A percentile compares a stretch with the other conserved stretches of the same genome.
Conservation (phyloP, 2,329 filamentous ascomycete species). For the Hirsutella thompsonii region DNA sequence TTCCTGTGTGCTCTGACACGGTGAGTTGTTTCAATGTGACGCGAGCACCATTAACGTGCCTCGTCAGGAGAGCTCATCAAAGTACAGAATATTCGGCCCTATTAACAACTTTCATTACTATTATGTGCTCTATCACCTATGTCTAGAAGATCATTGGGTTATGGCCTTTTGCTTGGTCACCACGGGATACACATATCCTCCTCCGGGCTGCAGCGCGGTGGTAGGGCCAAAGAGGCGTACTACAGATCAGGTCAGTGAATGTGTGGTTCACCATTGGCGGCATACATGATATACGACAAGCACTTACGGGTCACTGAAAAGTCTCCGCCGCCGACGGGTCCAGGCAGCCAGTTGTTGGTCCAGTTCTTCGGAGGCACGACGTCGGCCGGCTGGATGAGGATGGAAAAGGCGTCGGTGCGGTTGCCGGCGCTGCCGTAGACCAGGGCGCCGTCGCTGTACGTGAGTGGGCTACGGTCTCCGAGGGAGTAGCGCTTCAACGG, state of each 20-base stretch:
- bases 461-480: slow-evolving; percentile 13
- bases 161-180: slow-evolving; percentile 1
- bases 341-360: slow-evolving; percentile 7
- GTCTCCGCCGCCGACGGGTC: background rate
- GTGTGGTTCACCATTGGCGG: too few relatives aligned
- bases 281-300: background rate
- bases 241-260: background rate
- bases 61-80: too few relatives aligned
- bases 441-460: slow-evolving; percentile 10
- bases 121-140: background rate
- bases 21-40: too few relatives aligned
- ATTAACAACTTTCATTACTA: too few relatives aligned
- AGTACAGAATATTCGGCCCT: too few relatives aligned
- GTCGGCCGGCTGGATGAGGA: slow-evolving; percentile 14
- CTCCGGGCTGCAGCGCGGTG: background rate
- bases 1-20: too few relatives aligned
- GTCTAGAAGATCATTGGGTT: background rate
- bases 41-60: too few relatives aligned
- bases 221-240: slow-evolving; percentile 1
- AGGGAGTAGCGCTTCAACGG: slow-evolving; percentile 10
- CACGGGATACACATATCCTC: background rate
- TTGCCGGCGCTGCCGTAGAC: slow-evolving; percentile 2
- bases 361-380: slow-evolving; percentile 12
- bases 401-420: slow-evolving; percentile 9
- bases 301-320: background rate